These are phyloP conservation scores for Pseudocercospora macadamiae DNA, from an alignment of 2,329 filamentous ascomycete genomes.

Conservation along the genomic window DNA sequence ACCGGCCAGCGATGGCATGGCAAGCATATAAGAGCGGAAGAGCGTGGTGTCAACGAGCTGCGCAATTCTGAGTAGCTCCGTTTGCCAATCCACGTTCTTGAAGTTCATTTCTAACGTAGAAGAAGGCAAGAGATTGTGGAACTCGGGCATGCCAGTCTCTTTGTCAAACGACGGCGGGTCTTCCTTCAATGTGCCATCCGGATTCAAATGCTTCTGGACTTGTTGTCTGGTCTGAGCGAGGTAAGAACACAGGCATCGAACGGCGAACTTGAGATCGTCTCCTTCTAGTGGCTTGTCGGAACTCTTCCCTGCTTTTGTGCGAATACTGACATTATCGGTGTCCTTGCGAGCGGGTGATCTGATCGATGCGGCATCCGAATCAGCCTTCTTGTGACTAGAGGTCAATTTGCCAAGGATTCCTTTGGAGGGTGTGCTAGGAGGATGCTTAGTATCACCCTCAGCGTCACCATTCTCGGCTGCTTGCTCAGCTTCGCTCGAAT, in stretches of 20 bases:
- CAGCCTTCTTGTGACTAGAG: slow-evolving; percentile 49
- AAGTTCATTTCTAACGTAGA: slow-evolving; percentile 32
- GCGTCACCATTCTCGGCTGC: slow-evolving; percentile 44
- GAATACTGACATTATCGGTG: slow-evolving; percentile 61
- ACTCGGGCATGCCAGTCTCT: slow-evolving; percentile 48
- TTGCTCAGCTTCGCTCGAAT: slow-evolving; percentile 45
- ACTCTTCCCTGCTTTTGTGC: slow-evolving; percentile 44
- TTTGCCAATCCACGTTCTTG: slow-evolving; percentile 63
- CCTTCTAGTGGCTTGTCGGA: slow-evolving; percentile 67
- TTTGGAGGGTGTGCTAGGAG: slow-evolving; percentile 38
- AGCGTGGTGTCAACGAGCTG: slow-evolving; percentile 89
- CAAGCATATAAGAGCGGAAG: slow-evolving; percentile 94
- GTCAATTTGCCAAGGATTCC: slow-evolving; percentile 53
- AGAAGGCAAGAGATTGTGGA: slow-evolving; percentile 44
- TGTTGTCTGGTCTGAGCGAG: slow-evolving; percentile 78
- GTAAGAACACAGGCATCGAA: slow-evolving; percentile 82
- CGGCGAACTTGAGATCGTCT: slow-evolving; percentile 80
- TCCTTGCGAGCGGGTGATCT: slow-evolving; percentile 60
- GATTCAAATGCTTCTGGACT: slow-evolving; percentile 63
- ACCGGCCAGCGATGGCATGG: slow-evolving; percentile 78
- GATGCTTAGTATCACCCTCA: slow-evolving; percentile 37
- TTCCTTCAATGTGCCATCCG: slow-evolving; percentile 61
- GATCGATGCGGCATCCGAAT: slow-evolving; percentile 60
- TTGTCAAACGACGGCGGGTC: slow-evolving; percentile 50
- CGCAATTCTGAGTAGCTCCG: slow-evolving; percentile 74